phyloP scores from a whole-genome alignment of 768 basidiomycete genomes.

The Gymnopilus dilepis region DNA sequence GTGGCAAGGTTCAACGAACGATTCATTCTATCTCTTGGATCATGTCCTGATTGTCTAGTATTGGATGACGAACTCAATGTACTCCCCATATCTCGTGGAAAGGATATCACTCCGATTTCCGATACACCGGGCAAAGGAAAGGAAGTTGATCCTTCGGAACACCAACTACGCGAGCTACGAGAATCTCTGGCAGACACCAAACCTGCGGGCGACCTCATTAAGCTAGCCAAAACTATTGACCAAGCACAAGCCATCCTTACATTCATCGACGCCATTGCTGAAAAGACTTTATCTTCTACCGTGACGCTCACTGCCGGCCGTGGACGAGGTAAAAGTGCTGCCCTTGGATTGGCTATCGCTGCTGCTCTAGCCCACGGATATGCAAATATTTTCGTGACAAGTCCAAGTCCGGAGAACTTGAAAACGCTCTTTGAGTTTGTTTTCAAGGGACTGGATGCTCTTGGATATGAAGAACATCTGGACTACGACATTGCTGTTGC shows the following conservation, averaged over 20 bases:
- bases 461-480: slow-evolving; percentile 96
- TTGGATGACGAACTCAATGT: slow-evolving; percentile 99
- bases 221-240: slow-evolving; percentile 89
- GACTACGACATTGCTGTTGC: slow-evolving; percentile 97
- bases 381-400: slow-evolving; percentile 97
- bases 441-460: slow-evolving; percentile 92
- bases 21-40: slow-evolving; percentile 95
- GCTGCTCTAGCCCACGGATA: slow-evolving; percentile 94
- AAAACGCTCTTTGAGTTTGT: slow-evolving; percentile 98
- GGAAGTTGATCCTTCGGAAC: slow-evolving; percentile 45
- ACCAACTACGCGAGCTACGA: slow-evolving; percentile 79
- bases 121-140: slow-evolving; percentile 40
- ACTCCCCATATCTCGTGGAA: slow-evolving; percentile 92
- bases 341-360: slow-evolving; percentile 93
- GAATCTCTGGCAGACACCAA: slow-evolving; percentile 80
- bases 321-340: slow-evolving; percentile 96
- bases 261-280: slow-evolving; percentile 91
- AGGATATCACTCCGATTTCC: slow-evolving; percentile 81
- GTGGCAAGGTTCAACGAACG: slow-evolving; percentile 98
- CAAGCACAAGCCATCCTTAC: slow-evolving; percentile 95
- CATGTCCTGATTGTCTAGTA: slow-evolving; percentile 90
- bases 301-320: slow-evolving; percentile 94
- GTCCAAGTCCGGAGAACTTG: slow-evolving; percentile 96
- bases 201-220: slow-evolving; percentile 87
- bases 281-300: slow-evolving; percentile 92